Conservation (phyloP, 2,329 filamentous ascomycete genomes). For the Drechslerella stenobrocha region DNA sequence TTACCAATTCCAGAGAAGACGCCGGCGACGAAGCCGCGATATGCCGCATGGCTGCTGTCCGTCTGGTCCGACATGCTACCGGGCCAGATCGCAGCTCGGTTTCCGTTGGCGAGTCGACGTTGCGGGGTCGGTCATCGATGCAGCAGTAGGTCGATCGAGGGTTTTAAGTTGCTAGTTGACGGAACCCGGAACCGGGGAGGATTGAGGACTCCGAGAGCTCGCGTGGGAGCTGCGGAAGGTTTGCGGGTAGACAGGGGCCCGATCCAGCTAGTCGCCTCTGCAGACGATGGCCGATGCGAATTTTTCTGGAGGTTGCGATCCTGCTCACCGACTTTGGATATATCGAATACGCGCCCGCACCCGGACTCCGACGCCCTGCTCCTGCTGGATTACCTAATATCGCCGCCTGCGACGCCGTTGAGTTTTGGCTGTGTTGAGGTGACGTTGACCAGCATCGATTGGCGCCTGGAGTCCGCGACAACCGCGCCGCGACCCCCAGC, state of each 20-base stretch:
- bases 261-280: background rate
- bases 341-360: too few relatives aligned
- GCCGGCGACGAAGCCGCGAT: constrained; percentile 97
- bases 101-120: too few relatives aligned
- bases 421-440: constrained; percentile 10
- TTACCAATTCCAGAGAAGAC: constrained; percentile 93
- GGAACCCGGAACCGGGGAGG: background rate
- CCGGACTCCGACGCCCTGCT: too few relatives aligned
- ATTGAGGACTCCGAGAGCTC: background rate
- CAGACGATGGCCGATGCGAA: constrained; percentile 23
- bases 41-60: constrained; percentile 62
- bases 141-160: background rate
- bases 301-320: constrained; percentile 3
- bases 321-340: too few relatives aligned
- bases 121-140: background rate
- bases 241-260: background rate
- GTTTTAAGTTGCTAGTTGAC: background rate
- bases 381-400: too few relatives aligned
- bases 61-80: constrained; percentile 32
- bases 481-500: too few relatives aligned
- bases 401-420: too few relatives aligned
- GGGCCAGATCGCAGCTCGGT: too few relatives aligned
- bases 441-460: too few relatives aligned
- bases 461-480: too few relatives aligned
- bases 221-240: background rate